Evolutionary conservation across 345 rosid genomes (phyloP), one percentile per base, ranked within the genome.

Genomic region (Hypericum perforatum): DNA sequence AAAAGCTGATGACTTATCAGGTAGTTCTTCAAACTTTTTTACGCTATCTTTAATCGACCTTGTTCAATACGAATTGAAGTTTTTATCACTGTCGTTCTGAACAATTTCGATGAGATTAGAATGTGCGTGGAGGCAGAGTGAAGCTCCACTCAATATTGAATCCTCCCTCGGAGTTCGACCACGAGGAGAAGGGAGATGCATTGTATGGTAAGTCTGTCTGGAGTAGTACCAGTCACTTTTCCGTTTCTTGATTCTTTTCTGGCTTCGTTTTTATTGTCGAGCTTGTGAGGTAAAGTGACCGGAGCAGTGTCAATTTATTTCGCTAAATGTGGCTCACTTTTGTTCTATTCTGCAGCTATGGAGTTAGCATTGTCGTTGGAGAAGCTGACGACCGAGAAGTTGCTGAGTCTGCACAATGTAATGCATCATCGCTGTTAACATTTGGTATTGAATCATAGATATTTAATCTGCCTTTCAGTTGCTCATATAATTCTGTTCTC

Each of bases 131-230:
- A 63, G 96, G 96, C 45, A 79, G 65, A 62, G 96, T 88, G 59
- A 78, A 67, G 16, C 77, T 88, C 2, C 84, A 80, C 73, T 70
- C 85, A 0, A 78, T 88, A 22, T 42, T 80, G 39, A 52, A 47
- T 45, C 90, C 94, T 13, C 47, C 62, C 52, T 82, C 94, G 0
- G 96, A 88, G 29, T 84, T 78, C 54, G 85, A 84, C 56, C 95
- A 92, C 49, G 80, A 56, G 9, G 95, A 92, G 57, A 92, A 92
- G 64, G 99, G 99, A 45, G 95, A 92, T 74, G 95, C 99, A 9
- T 62, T 85, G 10, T 73, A 88, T 70, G 94, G 97, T 92, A 61
- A 44, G 45, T 36, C 41, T 10, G 10, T 52, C 9, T 3, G 10
- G 6, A 22, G 32, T 22, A 22, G 12, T 12, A 36, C 41, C 32